phyloP scores from a whole-genome alignment of 441 rosid genomes.

The Populus hybrid region DNA sequence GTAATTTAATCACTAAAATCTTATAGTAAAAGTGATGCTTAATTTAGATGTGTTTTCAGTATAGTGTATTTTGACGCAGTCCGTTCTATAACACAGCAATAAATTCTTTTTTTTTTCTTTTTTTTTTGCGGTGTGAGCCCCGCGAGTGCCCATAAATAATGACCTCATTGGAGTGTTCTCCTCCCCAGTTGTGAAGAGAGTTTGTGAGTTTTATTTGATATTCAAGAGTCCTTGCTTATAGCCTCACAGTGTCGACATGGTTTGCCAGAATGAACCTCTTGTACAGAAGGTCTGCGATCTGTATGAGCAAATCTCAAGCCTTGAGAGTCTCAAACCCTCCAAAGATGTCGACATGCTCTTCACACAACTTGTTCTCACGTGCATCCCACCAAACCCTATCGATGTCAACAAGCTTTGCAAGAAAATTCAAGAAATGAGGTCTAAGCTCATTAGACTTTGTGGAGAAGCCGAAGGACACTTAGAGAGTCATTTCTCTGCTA shows the following conservation, averaged over 20 bases:
- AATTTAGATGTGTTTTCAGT: background rate
- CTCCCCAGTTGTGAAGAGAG: slow-evolving; percentile 17
- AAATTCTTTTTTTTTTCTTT: too few relatives aligned
- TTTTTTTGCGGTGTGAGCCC: slow-evolving; percentile 24
- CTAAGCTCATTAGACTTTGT: slow-evolving; percentile 63
- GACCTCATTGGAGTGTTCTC: slow-evolving; percentile 30
- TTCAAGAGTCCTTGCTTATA: background rate
- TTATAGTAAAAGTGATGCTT: background rate
- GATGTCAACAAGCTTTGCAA: slow-evolving; percentile 57
- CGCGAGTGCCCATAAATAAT: slow-evolving; percentile 46
- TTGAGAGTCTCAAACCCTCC: slow-evolving; percentile 62
- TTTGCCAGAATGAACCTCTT: slow-evolving; percentile 53
- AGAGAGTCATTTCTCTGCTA: slow-evolving; percentile 67
- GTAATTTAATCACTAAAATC: background rate
- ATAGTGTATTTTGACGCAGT: background rate
- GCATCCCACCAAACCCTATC: slow-evolving; percentile 69
- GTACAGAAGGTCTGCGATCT: slow-evolving; percentile 50
- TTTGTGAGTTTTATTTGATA: background rate
- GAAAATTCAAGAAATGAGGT: slow-evolving; percentile 56
- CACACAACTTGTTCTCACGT: slow-evolving; percentile 70
- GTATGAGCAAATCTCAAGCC: slow-evolving; percentile 63
- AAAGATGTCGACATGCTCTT: slow-evolving; percentile 77
- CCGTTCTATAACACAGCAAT: background rate
- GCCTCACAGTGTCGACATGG: slow-evolving; percentile 87
- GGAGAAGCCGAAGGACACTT: slow-evolving; percentile 74